These are phyloP conservation scores for Solanum chacoense DNA, from an alignment of 305 asterid genomes.

Conservation along the genomic window DNA sequence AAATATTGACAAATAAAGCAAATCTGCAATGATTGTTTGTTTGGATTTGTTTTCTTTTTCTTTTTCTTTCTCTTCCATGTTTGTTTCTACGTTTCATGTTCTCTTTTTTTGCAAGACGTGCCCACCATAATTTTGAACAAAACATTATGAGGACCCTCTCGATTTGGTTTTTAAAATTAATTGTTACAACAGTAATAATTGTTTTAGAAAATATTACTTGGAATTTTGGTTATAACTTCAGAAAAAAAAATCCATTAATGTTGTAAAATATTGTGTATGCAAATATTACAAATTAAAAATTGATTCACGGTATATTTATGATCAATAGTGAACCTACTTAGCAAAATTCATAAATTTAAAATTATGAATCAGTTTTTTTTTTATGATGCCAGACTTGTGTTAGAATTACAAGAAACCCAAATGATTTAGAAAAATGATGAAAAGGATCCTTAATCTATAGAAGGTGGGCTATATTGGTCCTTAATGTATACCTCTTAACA, in stretches of 20 bases:
- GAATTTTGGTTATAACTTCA: background rate
- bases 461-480: background rate
- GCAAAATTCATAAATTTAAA: background rate
- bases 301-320: background rate
- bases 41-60: background rate
- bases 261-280: background rate
- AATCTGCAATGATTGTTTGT: background rate
- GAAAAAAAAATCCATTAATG: background rate
- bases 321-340: background rate
- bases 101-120: background rate
- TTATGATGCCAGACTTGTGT: background rate
- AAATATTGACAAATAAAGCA: background rate
- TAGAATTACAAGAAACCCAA: background rate
- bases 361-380: background rate
- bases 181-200: background rate
- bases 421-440: background rate
- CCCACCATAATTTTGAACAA: background rate
- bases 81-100: background rate
- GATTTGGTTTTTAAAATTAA: background rate
- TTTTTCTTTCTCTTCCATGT: background rate
- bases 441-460: background rate
- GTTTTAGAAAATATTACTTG: background rate
- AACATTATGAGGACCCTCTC: background rate
- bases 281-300: background rate
- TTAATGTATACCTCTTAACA: background rate